These are phyloP conservation scores for Picochlorum sp. DNA, from an alignment of 139 green algal species.

Conservation along the genomic window DNA sequence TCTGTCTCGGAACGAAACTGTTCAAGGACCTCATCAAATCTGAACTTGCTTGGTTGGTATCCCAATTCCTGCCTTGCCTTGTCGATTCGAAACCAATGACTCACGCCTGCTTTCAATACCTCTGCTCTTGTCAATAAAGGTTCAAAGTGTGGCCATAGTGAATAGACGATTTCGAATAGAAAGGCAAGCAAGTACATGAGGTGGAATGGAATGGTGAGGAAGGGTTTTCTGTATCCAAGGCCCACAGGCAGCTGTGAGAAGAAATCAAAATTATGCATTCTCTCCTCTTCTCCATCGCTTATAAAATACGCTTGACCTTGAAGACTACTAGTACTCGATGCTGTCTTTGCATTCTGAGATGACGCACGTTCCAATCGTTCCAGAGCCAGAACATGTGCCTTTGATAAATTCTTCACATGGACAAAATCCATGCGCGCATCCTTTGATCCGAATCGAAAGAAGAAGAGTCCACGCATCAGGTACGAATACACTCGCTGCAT, in stretches of 20 bases:
- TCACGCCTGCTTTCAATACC: constrained; percentile 14
- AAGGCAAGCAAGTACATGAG: constrained; percentile 1
- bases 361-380: constrained; percentile 1
- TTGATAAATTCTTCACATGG: constrained; percentile 29
- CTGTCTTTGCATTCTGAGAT: not conserved
- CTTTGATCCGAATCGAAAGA: constrained; percentile 10
- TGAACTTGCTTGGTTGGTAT: constrained; percentile 6
- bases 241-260: constrained; percentile 15
- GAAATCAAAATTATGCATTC: constrained; percentile 31
- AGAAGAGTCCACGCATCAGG: constrained; percentile 10
- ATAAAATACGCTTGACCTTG: constrained; percentile 26
- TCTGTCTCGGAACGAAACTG: constrained; percentile 1
- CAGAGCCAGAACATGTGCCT: constrained; percentile 12
- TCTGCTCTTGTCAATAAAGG: constrained; percentile 12
- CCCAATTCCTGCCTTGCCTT: constrained; percentile 12
- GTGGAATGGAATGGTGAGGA: not conserved
- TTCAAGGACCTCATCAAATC: constrained; percentile 11
- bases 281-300: constrained; percentile 2
- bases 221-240: constrained; percentile 20
- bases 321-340: constrained; percentile 3
- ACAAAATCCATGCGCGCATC: constrained; percentile 21
- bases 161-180: not conserved
- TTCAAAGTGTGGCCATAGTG: not conserved
- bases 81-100: constrained; percentile 13
- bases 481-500: constrained; percentile 24